Conservation (phyloP, 2,329 filamentous ascomycete species). For the Colletotrichum plurivorum region DNA sequence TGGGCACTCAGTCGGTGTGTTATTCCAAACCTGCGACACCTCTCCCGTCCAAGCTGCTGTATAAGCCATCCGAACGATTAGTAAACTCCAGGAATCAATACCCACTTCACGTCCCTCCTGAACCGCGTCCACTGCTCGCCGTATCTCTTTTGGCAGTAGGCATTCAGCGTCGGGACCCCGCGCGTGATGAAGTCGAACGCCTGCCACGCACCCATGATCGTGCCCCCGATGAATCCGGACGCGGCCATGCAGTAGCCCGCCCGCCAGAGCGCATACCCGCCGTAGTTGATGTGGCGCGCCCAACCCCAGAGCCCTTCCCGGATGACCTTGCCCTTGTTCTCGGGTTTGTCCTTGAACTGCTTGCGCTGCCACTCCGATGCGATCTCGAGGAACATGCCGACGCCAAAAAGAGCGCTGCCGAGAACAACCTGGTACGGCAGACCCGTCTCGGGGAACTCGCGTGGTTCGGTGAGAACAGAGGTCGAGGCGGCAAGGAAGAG, state of each 20-base stretch:
- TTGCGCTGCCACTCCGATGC: constrained; percentile 69
- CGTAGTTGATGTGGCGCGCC: constrained; percentile 58
- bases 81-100: constrained; percentile 55
- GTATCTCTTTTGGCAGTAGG: constrained; percentile 55
- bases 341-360: constrained; percentile 53
- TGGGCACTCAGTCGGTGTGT: too few species aligned
- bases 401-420: constrained; percentile 63
- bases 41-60: neutral
- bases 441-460: constrained; percentile 41
- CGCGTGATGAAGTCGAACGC: constrained; percentile 49
- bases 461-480: constrained; percentile 50
- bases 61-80: constrained; percentile 35
- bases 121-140: constrained; percentile 56
- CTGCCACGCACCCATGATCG: constrained; percentile 48
- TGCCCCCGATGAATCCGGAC: constrained; percentile 52
- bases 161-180: constrained; percentile 51
- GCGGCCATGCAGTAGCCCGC: constrained; percentile 51
- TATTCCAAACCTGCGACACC: too few species aligned
- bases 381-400: constrained; percentile 68
- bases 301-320: constrained; percentile 54
- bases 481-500: constrained; percentile 65
- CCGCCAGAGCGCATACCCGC: constrained; percentile 54
- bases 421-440: constrained; percentile 55
- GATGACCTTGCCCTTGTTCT: constrained; percentile 56
- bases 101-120: constrained; percentile 54